A percentile compares a stretch with the other conserved stretches of the same genome.
phyloP scores from a whole-genome alignment of 2,329 filamentous ascomycete genomes.

The Microcyclosporella mali region DNA sequence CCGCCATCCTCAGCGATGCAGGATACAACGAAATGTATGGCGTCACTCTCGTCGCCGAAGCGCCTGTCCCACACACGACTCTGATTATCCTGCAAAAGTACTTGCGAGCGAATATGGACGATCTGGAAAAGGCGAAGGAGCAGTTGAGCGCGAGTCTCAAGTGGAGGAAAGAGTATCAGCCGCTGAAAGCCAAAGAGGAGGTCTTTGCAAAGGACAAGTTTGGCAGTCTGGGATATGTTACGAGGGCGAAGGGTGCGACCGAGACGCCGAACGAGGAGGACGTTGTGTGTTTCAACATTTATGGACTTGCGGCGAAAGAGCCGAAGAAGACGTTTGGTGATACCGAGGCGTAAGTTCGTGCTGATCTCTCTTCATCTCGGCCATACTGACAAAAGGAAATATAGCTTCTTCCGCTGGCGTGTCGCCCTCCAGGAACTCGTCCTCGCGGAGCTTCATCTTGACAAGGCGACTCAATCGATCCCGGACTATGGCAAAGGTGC shows the following conservation, averaged over 20 bases:
- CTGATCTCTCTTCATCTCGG: background rate
- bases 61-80: constrained; percentile 58
- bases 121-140: constrained; percentile 65
- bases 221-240: constrained; percentile 71
- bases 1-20: constrained; percentile 51
- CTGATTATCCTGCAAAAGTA: constrained; percentile 88
- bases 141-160: constrained; percentile 74
- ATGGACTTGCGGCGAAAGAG: constrained; percentile 75
- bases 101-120: constrained; percentile 78
- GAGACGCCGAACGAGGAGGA: constrained; percentile 51
- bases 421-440: constrained; percentile 85
- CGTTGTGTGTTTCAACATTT: constrained; percentile 87
- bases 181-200: constrained; percentile 56
- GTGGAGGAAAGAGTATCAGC: constrained; percentile 75
- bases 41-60: constrained; percentile 51
- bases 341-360: constrained; percentile 63
- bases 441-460: constrained; percentile 65
- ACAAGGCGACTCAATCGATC: constrained; percentile 62
- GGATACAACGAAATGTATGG: constrained; percentile 81
- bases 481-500: constrained; percentile 58
- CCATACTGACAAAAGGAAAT: background rate
- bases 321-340: constrained; percentile 76
- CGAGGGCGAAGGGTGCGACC: constrained; percentile 55
- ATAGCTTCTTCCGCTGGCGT: constrained; percentile 82
- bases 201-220: constrained; percentile 66